Base-by-base conservation (phyloP, 805 yeast genomes). In the Hanseniaspora opuntiae region DNA sequence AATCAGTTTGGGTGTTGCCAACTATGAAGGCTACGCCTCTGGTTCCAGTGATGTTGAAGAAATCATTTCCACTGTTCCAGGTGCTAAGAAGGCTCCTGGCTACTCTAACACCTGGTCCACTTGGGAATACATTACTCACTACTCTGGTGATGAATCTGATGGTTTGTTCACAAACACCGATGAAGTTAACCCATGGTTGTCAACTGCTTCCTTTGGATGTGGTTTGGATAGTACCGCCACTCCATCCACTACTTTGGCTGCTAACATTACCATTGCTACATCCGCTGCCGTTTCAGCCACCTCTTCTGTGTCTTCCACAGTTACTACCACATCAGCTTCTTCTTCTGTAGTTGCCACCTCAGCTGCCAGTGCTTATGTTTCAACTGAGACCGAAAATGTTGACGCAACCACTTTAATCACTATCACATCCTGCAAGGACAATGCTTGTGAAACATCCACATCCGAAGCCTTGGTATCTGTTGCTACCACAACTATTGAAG, bases 61-160 rank as follows among this genome's bases (percentile, higher is more conserved):
- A 10, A 73, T 81, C 40, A 56, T 67, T 4, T 55, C 62, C 1
- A 57, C 70, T 12, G 73, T 80, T 45, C 84, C 85, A n/a, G 66
- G 72, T 38, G 82, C 82, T 1, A 63, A 64, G 2, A 60, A 63
- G 3, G 84, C 80, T 1, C 62, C 74, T 3, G 66, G 60, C 3
- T 77, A 71, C 60, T 68, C 74, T 2, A 59, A 71, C 4, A 74
- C 79, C 5, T 70, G 66, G 64, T 47, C 63, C 30, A 32, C 42
- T 19, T 51, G 52, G 52, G 49, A 11, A 16, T 39, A 25, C 45
- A 38, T 44, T 28, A 37, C 55, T 24, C 39, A 45, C 4, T 49
- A 54, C 47, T 16, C 47, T 28, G 42, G 45, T 7, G 50, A 45
- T 41, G 45, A 47, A 41, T 41, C 55, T 42, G 56, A 56, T 33